A percentile compares a stretch with the other conserved stretches of the same genome.
These are phyloP conservation scores for Diaporthe sp. DNA, from an alignment of 2,329 filamentous ascomycete genomes.

Conservation along the genomic window DNA sequence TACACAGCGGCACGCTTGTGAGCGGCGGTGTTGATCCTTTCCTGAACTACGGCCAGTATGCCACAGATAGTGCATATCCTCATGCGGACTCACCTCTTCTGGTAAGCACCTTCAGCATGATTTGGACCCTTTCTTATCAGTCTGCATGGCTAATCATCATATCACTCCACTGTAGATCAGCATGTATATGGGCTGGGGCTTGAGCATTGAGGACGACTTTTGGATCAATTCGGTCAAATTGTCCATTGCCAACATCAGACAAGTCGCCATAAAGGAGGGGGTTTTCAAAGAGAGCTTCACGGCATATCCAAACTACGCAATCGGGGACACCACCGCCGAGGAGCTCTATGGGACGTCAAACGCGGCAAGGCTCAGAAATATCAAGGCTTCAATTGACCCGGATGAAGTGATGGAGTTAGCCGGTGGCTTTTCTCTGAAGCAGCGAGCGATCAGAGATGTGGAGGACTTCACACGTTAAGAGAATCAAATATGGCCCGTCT, in stretches of 20 bases:
- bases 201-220: constrained; percentile 43
- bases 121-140: no score
- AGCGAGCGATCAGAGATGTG: no score
- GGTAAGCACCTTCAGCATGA: constrained; percentile 28
- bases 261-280: constrained; percentile 45
- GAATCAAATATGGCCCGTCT: no score
- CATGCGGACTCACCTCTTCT: constrained; percentile 45
- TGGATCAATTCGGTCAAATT: constrained; percentile 45
- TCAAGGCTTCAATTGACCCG: constrained; percentile 43
- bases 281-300: constrained; percentile 44
- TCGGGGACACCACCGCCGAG: constrained; percentile 40
- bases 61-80: constrained; percentile 48
- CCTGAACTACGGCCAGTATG: constrained; percentile 45
- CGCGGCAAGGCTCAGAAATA: constrained; percentile 40
- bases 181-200: constrained; percentile 46
- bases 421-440: constrained; percentile 40
- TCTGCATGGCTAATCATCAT: not conserved
- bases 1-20: constrained; percentile 41
- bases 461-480: no score
- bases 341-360: constrained; percentile 42
- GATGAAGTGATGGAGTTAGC: constrained; percentile 45
- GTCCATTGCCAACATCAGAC: constrained; percentile 43
- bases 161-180: constrained; percentile 42
- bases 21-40: constrained; percentile 49
- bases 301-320: constrained; percentile 46